Evolutionary conservation across 768 basidiomycete species (phyloP).

Genomic region (Lactarius indigo): DNA sequence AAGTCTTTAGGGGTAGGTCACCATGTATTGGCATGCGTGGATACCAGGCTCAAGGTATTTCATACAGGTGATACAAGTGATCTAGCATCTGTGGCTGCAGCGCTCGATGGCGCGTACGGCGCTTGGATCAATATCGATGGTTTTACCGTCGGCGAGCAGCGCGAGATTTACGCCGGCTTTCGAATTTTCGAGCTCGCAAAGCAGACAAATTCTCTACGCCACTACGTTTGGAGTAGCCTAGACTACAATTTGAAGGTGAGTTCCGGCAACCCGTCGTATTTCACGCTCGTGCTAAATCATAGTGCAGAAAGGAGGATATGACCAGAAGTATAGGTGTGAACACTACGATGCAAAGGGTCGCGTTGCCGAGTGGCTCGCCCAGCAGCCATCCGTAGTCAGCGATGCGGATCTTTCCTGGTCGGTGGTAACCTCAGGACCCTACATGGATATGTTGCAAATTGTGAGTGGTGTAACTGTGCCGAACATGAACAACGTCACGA

Average conservation of each 20-base stretch:
- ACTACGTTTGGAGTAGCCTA: conserved; percentile 41
- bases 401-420: conserved; percentile 36
- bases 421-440: conserved; percentile 38
- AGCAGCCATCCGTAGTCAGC: conserved; percentile 34
- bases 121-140: conserved; percentile 36
- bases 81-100: conserved; percentile 30
- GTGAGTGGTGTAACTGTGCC: conserved; percentile 27
- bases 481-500: neutral
- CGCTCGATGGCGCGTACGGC: conserved; percentile 35
- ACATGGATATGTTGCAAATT: conserved; percentile 41
- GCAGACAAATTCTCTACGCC: conserved; percentile 32
- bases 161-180: conserved; percentile 39
- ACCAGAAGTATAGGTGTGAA: conserved; percentile 35
- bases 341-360: conserved; percentile 42
- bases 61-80: conserved; percentile 15
- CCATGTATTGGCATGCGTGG: neutral
- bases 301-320: conserved; percentile 22
- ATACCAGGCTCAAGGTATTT: neutral
- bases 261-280: neutral
- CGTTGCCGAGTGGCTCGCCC: conserved; percentile 36
- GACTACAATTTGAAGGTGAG: conserved; percentile 39
- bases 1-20: conserved; percentile 35
- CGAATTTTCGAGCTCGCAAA: conserved; percentile 41
- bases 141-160: conserved; percentile 41
- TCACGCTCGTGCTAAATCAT: neutral